Evolutionary conservation across 495 filamentous ascomycete species (phyloP), one percentile per base, ranked within the genome.

Genomic region (Xylona heveae): DNA sequence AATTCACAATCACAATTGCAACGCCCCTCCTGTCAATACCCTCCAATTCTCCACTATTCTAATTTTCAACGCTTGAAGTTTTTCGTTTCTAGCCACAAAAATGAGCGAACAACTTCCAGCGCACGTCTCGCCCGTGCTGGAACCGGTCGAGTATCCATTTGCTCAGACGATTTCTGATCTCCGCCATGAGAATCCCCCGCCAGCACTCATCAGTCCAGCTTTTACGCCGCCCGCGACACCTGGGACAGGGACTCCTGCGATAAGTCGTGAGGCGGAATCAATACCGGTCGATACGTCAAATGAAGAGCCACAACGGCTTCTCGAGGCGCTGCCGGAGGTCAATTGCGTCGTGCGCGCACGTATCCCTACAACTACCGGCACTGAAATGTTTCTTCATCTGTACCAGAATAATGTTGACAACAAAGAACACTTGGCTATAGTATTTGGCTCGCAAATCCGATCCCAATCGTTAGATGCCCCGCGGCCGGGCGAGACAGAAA

Each of bases 351-450:
- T 58, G 6, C 46, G 55, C 18, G 55, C 55, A 3, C 41, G 55
- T 13, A 59, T 59, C 24, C 55, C 55, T 0, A 57, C 55, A 24
- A 84, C 80, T 8, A 75, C 65, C 6, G 88, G 83, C 2, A 74
- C 81, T 6, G 84, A 95, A 53, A 94, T 97, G 79, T 97, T 90
- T 46, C 59, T 97, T 23, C 88, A 97, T 49, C 62, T 97, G 2
- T 97, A 95, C 53, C 73, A 72, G 30, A 97, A 95, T 51, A 75
- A 74, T 42, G 61, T 81, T 13, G 88, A 97, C 48, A 77, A 75
- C 32, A 97, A 97, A 53, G 88, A 97, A 46, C 88, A 97, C 51
- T 56, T 95, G 23, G 88, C 88, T n/a, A 95, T 97, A 39, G 88
- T 95, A 1, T 97, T 97, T 48, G 88, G 88, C 3, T 62, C 70